Evolutionary conservation across 371 early-diverging fungal species (phyloP).

Genomic region (Funneliformis caledonium): DNA sequence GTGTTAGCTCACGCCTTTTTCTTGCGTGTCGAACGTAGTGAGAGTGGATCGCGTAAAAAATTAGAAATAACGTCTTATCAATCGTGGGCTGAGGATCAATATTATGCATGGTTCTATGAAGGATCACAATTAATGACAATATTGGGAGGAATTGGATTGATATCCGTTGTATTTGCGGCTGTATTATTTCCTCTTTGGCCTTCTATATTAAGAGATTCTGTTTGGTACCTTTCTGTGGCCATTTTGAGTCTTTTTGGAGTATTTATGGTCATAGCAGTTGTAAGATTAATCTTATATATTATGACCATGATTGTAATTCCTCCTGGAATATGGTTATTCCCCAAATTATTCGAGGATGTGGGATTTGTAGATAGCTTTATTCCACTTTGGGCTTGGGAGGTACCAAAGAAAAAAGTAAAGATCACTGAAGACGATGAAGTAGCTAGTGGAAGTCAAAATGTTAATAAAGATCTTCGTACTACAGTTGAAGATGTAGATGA

Average conservation of each 20-base stretch:
- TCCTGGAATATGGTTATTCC: slow-evolving; percentile 99
- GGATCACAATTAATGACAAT: slow-evolving; percentile 79
- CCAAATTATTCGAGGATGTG: slow-evolving; percentile 98
- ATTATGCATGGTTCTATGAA: slow-evolving; percentile 97
- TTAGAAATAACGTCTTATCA: slow-evolving; percentile 70
- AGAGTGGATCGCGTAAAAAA: slow-evolving; percentile 54
- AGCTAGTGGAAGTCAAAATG: neutral
- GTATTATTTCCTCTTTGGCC: slow-evolving; percentile 99
- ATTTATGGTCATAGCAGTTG: slow-evolving; percentile 87
- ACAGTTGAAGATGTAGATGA: slow-evolving; percentile 34
- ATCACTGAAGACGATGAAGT: neutral
- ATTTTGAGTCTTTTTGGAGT: slow-evolving; percentile 88
- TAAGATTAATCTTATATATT: slow-evolving; percentile 90
- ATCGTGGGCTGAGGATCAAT: slow-evolving; percentile 79
- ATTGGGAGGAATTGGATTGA: slow-evolving; percentile 76
- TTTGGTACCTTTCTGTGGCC: slow-evolving; percentile 91
- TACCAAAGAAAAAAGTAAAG: slow-evolving; percentile 46
- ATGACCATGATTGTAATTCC: slow-evolving; percentile 77
- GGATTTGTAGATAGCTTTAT: slow-evolving; percentile 98
- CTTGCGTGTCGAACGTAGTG: slow-evolving; percentile 67
- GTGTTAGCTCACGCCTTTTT: slow-evolving; percentile 74
- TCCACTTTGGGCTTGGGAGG: slow-evolving; percentile 94
- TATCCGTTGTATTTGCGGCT: slow-evolving; percentile 82
- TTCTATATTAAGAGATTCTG: slow-evolving; percentile 74
- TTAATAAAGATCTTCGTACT: slow-evolving; percentile 28